Conservation (phyloP, 2,329 filamentous ascomycete species). For the Bimuria novae-zelandiae region DNA sequence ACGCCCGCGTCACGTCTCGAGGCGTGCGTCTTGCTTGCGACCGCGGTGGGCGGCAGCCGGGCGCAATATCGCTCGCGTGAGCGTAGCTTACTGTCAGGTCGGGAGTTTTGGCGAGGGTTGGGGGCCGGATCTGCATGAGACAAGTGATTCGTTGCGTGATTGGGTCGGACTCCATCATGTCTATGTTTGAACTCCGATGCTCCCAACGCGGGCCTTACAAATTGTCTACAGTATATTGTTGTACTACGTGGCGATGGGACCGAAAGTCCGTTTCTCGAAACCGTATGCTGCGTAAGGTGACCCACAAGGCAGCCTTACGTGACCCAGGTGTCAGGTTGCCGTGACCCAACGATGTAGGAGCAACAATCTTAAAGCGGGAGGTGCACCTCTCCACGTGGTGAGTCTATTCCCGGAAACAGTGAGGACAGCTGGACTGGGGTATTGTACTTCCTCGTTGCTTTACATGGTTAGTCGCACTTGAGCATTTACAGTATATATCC, state of each 20-base stretch:
- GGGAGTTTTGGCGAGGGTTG: background rate
- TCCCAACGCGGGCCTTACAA: background rate
- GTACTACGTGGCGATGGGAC: constrained; percentile 1
- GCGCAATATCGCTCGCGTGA: constrained; percentile 1
- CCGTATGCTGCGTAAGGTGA: background rate
- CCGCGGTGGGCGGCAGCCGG: constrained; percentile 1
- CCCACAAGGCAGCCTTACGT: background rate
- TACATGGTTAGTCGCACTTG: background rate
- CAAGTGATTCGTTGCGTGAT: background rate
- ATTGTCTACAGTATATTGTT: background rate
- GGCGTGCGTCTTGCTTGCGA: background rate
- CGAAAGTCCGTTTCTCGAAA: constrained; percentile 1
- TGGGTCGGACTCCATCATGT: background rate
- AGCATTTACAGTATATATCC: background rate
- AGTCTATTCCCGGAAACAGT: background rate
- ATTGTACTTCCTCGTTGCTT: background rate
- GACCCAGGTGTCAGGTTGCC: background rate
- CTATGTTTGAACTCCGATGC: constrained; percentile 3
- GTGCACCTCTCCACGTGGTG: background rate
- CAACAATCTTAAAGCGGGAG: background rate
- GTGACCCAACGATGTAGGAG: background rate
- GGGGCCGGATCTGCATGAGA: constrained; percentile 1
- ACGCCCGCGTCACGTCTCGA: background rate
- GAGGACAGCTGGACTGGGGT: background rate
- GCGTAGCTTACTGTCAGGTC: background rate